A percentile compares a stretch with the other conserved stretches of the same genome.
phyloP scores from a whole-genome alignment of 2,329 filamentous ascomycete genomes.

The Diaporthe ilicicola region DNA sequence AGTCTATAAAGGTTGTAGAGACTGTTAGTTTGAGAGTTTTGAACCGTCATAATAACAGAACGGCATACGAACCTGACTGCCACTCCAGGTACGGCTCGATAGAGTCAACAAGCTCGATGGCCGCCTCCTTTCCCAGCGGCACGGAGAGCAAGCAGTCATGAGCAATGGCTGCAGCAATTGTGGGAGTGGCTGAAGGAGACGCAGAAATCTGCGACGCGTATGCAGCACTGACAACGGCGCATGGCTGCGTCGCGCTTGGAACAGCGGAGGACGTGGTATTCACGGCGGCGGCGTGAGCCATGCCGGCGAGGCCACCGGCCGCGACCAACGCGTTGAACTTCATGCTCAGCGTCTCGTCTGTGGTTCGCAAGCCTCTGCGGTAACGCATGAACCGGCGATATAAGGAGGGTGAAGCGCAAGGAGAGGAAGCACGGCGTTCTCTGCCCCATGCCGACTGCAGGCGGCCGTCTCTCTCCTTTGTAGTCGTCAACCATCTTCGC shows the following conservation, averaged over 20 bases:
- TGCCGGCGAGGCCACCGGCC: conserved; percentile 13
- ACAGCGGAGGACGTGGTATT: conserved; percentile 20
- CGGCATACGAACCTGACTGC: conserved; percentile 44
- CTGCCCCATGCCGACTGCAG: not conserved
- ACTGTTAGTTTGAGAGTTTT: conserved; percentile 40
- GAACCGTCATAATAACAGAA: conserved; percentile 3
- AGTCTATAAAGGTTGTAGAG: conserved; percentile 48
- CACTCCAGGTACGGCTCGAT: conserved; percentile 52
- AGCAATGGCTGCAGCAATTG: conserved; percentile 48
- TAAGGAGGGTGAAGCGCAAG: not conserved
- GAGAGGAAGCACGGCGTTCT: not conserved
- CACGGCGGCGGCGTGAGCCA: conserved; percentile 14
- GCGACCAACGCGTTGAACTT: conserved; percentile 16
- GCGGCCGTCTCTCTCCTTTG: conserved; percentile 13
- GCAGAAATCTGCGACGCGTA: conserved; percentile 25
- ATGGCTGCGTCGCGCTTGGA: conserved; percentile 23
- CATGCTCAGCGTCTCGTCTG: not conserved
- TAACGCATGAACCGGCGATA: not conserved
- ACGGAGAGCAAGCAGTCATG: conserved; percentile 52
- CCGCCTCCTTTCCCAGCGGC: conserved; percentile 48
- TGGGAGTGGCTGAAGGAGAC: conserved; percentile 39
- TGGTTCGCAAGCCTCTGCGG: conserved; percentile 3
- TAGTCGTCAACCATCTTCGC: conserved; percentile 20
- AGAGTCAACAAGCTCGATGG: conserved; percentile 49
- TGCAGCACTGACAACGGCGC: conserved; percentile 26